These are phyloP conservation scores for Verticillium nonalfalfae DNA, from an alignment of 2,329 filamentous ascomycete genomes.

Conservation along the genomic window DNA sequence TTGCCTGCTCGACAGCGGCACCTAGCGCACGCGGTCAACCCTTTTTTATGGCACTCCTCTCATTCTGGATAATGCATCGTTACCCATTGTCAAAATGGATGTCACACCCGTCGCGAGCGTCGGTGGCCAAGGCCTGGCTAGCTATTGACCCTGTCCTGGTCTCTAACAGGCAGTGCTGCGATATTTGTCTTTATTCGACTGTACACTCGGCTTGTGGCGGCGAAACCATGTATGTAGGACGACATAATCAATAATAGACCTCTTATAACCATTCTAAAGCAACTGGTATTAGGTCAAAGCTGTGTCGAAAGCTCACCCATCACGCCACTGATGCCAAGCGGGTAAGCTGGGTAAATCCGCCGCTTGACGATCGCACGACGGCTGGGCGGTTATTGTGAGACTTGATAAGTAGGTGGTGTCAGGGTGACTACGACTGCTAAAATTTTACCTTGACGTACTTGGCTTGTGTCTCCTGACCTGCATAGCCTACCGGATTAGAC, in stretches of 20 bases:
- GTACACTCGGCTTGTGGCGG: conserved; percentile 17
- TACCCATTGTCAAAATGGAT: not conserved
- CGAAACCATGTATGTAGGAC: not conserved
- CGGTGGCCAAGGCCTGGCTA: not conserved
- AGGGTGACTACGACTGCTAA: not conserved
- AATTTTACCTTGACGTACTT: not conserved
- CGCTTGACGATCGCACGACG: not conserved
- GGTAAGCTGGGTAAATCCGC: not conserved
- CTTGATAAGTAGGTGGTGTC: not conserved
- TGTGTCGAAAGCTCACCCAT: not conserved
- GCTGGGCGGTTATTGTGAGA: not conserved
- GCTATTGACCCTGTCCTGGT: conserved; percentile 17
- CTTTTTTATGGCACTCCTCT: not conserved
- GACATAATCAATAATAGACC: not conserved
- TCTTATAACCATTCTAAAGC: conserved; percentile 12
- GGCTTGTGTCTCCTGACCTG: not conserved
- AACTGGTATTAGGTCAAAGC: not conserved
- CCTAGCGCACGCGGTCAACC: not conserved
- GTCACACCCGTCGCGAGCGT: not conserved
- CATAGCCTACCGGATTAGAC: not conserved
- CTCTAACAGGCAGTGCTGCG: conserved; percentile 13
- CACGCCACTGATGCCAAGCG: not conserved
- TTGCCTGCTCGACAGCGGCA: not conserved
- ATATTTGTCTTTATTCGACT: conserved; percentile 23
- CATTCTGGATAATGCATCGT: not conserved